Conservation (phyloP, 2,329 filamentous ascomycete genomes). For the Pseudogymnoascus destructans region DNA sequence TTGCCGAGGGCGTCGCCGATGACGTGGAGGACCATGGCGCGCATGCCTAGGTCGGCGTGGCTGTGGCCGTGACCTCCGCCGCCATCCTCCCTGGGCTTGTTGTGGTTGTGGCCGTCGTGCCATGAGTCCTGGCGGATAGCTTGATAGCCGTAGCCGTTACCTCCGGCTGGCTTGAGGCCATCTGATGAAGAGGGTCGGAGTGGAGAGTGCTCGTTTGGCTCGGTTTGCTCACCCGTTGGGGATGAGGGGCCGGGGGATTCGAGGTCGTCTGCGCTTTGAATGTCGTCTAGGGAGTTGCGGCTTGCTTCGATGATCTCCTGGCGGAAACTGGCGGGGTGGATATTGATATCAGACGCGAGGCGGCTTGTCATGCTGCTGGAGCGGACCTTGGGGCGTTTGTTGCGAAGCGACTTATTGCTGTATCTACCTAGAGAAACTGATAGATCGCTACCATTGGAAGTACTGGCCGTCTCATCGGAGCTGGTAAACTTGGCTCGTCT, state of each 20-base stretch:
- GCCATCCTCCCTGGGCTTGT: constrained; percentile 50
- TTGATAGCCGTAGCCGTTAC: constrained; percentile 8
- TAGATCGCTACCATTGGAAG: constrained; percentile 14
- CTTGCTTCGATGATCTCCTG: constrained; percentile 87
- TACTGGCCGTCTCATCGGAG: constrained; percentile 21
- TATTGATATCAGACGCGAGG: constrained; percentile 56
- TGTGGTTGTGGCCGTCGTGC: constrained; percentile 71
- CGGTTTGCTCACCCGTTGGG: constrained; percentile 30
- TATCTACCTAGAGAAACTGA: constrained; percentile 11
- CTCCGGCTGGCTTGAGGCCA: background rate
- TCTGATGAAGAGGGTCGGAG: constrained; percentile 13
- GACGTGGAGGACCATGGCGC: constrained; percentile 63
- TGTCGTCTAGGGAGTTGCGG: constrained; percentile 44
- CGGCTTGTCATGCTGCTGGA: constrained; percentile 33
- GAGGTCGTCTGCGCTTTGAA: constrained; percentile 39
- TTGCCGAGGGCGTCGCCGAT: constrained; percentile 79
- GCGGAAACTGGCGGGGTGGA: constrained; percentile 80
- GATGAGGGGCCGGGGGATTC: constrained; percentile 18
- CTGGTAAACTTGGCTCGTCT: constrained; percentile 20
- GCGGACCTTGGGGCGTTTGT: constrained; percentile 17
- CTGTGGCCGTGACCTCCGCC: constrained; percentile 59
- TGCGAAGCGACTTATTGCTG: constrained; percentile 15
- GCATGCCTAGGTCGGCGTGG: constrained; percentile 91
- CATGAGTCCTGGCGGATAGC: constrained; percentile 20
- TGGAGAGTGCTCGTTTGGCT: constrained; percentile 26